A percentile compares a stretch with the other conserved stretches of the same genome.
phyloP scores from a whole-genome alignment of 345 rosid genomes.

The Eucalyptus erythrocorys region DNA sequence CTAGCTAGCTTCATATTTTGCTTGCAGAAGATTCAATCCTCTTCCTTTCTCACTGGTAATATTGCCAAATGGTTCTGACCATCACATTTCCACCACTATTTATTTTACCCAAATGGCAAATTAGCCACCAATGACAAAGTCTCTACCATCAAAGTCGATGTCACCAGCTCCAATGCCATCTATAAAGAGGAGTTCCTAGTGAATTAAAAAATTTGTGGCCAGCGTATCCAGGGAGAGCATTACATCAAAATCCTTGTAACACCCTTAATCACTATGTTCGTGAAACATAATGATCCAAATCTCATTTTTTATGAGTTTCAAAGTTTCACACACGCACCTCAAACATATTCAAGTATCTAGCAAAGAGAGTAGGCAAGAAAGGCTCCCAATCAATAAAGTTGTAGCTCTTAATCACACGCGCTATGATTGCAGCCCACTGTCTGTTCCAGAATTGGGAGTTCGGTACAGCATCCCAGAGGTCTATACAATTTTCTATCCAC shows the following conservation, averaged over 20 bases:
- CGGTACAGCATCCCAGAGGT: slow-evolving; percentile 85
- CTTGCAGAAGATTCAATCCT: neutral
- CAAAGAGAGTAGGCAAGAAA: slow-evolving; percentile 66
- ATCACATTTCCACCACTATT: neutral
- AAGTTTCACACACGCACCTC: slow-evolving; percentile 53
- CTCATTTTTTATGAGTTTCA: neutral
- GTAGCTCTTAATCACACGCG: slow-evolving; percentile 81
- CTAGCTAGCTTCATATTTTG: neutral
- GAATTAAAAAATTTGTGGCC: neutral
- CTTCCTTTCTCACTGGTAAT: neutral
- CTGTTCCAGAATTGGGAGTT: slow-evolving; percentile 98
- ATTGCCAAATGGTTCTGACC: neutral
- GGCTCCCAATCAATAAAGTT: slow-evolving; percentile 67
- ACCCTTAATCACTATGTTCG: neutral
- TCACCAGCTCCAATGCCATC: neutral
- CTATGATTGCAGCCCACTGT: slow-evolving; percentile 88
- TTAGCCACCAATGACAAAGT: neutral
- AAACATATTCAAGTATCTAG: slow-evolving; percentile 84
- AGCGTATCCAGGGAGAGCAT: neutral
- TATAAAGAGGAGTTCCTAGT: neutral
- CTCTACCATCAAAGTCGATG: neutral
- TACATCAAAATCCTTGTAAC: neutral
- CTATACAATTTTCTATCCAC: slow-evolving; percentile 61
- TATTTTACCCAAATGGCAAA: neutral
- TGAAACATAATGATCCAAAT: no score